phyloP scores from a whole-genome alignment of 73 alveolate genomes.

The Paramecium sexaurelia region DNA sequence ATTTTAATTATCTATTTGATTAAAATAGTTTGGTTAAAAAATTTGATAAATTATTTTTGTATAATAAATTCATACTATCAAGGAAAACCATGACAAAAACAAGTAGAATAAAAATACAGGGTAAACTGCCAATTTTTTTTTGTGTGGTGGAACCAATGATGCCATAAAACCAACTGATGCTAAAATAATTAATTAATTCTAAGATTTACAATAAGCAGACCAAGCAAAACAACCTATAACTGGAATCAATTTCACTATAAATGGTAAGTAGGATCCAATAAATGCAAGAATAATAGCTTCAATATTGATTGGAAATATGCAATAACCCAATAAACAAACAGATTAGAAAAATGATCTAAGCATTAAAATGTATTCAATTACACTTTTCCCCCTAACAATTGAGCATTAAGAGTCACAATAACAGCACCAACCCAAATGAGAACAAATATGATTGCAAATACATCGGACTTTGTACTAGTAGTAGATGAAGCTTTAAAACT shows the following conservation, averaged over 20 bases:
- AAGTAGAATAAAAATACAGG: slow-evolving; percentile 94
- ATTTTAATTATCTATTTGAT: too few species aligned
- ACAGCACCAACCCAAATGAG: slow-evolving; percentile 95
- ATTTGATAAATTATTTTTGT: neutral
- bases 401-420: slow-evolving; percentile 87
- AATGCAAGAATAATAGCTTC: slow-evolving; percentile 84
- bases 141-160: slow-evolving; percentile 74
- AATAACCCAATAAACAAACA: slow-evolving; percentile 94
- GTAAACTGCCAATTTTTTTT: slow-evolving; percentile 87
- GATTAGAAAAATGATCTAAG: slow-evolving; percentile 85
- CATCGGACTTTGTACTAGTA: slow-evolving; percentile 72
- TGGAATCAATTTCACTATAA: slow-evolving; percentile 67
- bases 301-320: slow-evolving; percentile 92
- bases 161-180: slow-evolving; percentile 88
- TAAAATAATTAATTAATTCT: slow-evolving; percentile 23
- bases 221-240: slow-evolving; percentile 76
- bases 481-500: neutral
- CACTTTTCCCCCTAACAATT: slow-evolving; percentile 90
- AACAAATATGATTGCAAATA: slow-evolving; percentile 86
- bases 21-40: neutral
- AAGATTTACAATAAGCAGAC: slow-evolving; percentile 74
- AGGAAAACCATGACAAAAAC: slow-evolving; percentile 94
- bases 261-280: slow-evolving; percentile 38
- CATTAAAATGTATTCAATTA: neutral
- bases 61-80: slow-evolving; percentile 60